phyloP scores from a whole-genome alignment of 2,329 filamentous ascomycete species.

The Epichloe scottii region DNA sequence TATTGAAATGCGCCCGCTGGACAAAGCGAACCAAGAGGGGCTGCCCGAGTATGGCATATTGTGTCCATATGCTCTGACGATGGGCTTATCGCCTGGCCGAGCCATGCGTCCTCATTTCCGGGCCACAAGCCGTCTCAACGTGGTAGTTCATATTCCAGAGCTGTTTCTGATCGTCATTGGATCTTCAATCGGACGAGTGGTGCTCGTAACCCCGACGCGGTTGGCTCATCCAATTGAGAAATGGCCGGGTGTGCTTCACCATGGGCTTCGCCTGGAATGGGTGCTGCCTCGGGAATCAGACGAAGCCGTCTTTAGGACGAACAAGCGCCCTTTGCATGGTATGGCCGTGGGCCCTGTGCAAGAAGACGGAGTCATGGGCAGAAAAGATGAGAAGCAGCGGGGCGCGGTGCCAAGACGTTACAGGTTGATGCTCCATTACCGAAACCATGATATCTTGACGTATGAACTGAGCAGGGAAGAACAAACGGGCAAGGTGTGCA shows the following conservation, averaged over 20 bases:
- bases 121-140: slow-evolving; percentile 35
- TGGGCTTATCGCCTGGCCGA: slow-evolving; percentile 13
- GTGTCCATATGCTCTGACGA: slow-evolving; percentile 18
- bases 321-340: slow-evolving; percentile 46
- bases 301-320: slow-evolving; percentile 31
- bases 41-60: slow-evolving; percentile 18
- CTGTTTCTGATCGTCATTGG: slow-evolving; percentile 57
- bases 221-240: slow-evolving; percentile 14
- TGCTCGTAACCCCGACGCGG: slow-evolving; percentile 44
- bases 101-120: slow-evolving; percentile 16
- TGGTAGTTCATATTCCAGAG: slow-evolving; percentile 53
- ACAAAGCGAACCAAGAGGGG: slow-evolving; percentile 7
- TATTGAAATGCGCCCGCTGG: slow-evolving; percentile 32
- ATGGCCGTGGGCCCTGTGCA: slow-evolving; percentile 56
- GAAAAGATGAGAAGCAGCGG: slow-evolving; percentile 10
- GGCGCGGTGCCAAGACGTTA: slow-evolving; percentile 35
- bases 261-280: slow-evolving; percentile 41
- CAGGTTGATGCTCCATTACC: slow-evolving; percentile 59
- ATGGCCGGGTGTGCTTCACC: slow-evolving; percentile 15
- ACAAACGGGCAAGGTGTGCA: slow-evolving; percentile 22
- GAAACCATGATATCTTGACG: slow-evolving; percentile 54
- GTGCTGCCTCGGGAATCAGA: slow-evolving; percentile 35
- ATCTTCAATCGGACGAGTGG: slow-evolving; percentile 52
- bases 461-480: slow-evolving; percentile 49
- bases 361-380: slow-evolving; percentile 18